Evolutionary conservation across 140 eudicot genomes (phyloP), one percentile per base, ranked within the genome.

Genomic region (Bidens hawaiensis): DNA sequence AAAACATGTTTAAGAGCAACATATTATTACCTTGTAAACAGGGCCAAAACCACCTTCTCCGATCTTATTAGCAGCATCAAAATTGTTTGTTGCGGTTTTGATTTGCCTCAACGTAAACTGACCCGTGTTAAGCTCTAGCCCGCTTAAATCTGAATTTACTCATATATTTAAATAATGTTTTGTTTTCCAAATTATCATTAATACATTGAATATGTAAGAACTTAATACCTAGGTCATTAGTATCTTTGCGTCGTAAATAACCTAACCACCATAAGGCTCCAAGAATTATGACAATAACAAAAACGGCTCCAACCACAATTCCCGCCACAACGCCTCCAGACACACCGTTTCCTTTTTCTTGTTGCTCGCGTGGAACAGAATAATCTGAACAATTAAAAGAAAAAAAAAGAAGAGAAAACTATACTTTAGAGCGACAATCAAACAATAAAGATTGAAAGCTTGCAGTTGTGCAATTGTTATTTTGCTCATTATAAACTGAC

Each of bases 41-140:
- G 87, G 64, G 28, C 96, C 96, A 75, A 85, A 88, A 65, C 96
- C 96, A 60, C 96, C 96, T 80, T 88, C 94, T 22, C 96, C 96
- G 52, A 88, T 77, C 69, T 84, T 88, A 49, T 88, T 88, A 43
- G 83, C 71, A 27, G 51, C 51, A 69, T 83, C 85, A 17, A 87
- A 87, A 54, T 84, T 78, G 65, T 71, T 71, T 21, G 96, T 88
- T 34, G 96, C 88, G 23, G 84, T 71, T 78, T 76, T 82, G 19
- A 88, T 75, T 77, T 88, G 96, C 61, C 79, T 68, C 25, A 85
- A 75, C 17, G 87, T 75, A 38, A 78, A 87, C 5, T 78, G 70
- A 13, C 95, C 86, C 40, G 83, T 80, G 15, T 78, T 75, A 22
- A 82, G 73, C 54, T 85, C 86, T 41, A 87, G 55, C n/a, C 84